Percentiles rank a stretch among this genome's conserved stretches.
Conservation (phyloP, 495 filamentous ascomycete species). For the Massariosphaeria phaeospora region DNA sequence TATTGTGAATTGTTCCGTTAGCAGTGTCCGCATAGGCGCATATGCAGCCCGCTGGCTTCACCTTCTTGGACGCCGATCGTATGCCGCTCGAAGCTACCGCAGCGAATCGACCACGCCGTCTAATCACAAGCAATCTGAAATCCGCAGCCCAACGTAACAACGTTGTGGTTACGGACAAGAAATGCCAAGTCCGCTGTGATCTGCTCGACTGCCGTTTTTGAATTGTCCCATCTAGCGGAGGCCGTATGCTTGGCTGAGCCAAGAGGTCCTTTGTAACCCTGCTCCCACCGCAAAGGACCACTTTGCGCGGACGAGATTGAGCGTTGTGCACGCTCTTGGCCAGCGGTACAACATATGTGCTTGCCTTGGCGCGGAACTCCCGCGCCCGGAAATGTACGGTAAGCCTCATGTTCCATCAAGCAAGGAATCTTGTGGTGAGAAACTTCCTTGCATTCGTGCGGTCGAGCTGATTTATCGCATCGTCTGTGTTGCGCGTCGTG, state of each 20-base stretch:
- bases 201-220: neutral
- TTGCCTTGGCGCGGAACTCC: neutral
- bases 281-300: constrained; percentile 1
- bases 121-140: neutral
- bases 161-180: constrained; percentile 6
- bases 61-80: constrained; percentile 3
- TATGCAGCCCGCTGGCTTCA: constrained; percentile 3
- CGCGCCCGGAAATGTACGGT: neutral
- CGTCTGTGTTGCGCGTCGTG: neutral
- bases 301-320: neutral
- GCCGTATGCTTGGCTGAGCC: neutral
- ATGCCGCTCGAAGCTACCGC: neutral
- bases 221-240: constrained; percentile 11
- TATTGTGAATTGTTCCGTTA: neutral
- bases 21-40: constrained; percentile 12
- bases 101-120: neutral
- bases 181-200: constrained; percentile 16
- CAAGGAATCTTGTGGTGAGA: neutral
- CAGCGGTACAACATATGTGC: constrained; percentile 1
- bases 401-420: neutral
- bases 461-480: neutral
- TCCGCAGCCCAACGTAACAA: neutral
- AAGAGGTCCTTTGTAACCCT: constrained; percentile 7
- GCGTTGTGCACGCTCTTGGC: constrained; percentile 17
- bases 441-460: neutral